These are phyloP conservation scores for Thielaviopsis populi DNA, from an alignment of 2,329 filamentous ascomycete genomes.

Conservation along the genomic window DNA sequence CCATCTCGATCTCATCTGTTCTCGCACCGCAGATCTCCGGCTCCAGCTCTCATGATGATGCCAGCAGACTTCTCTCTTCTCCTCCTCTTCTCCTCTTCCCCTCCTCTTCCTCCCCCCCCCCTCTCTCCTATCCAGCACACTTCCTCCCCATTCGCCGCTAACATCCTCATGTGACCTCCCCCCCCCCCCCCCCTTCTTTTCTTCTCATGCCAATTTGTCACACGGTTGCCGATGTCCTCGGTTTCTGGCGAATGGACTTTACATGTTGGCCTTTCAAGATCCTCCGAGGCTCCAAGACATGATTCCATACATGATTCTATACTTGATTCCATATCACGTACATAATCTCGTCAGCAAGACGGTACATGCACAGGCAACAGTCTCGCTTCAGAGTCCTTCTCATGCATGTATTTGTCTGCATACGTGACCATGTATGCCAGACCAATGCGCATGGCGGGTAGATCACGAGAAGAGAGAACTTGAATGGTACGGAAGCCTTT, in stretches of 20 bases:
- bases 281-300: neutral
- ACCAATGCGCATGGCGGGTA: constrained; percentile 1
- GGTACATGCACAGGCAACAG: neutral
- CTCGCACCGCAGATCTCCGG: neutral
- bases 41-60: neutral
- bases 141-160: constrained; percentile 19
- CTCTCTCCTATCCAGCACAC: neutral
- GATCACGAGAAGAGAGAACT: neutral
- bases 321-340: neutral
- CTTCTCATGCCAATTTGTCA: neutral
- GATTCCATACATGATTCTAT: neutral
- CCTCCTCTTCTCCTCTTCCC: neutral
- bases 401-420: neutral
- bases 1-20: neutral
- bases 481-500: neutral
- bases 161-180: constrained; percentile 16
- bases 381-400: neutral
- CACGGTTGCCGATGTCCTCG: neutral
- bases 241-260: neutral
- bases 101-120: neutral
- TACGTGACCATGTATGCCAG: neutral
- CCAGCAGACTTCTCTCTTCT: neutral
- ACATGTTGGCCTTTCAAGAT: neutral
- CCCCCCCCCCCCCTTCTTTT: too few relatives aligned
- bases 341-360: neutral